Percentiles rank a stretch among this genome's conserved stretches.
Evolutionary conservation across 257 asterid genomes (phyloP).

Genomic region (Osmanthus fragrans): DNA sequence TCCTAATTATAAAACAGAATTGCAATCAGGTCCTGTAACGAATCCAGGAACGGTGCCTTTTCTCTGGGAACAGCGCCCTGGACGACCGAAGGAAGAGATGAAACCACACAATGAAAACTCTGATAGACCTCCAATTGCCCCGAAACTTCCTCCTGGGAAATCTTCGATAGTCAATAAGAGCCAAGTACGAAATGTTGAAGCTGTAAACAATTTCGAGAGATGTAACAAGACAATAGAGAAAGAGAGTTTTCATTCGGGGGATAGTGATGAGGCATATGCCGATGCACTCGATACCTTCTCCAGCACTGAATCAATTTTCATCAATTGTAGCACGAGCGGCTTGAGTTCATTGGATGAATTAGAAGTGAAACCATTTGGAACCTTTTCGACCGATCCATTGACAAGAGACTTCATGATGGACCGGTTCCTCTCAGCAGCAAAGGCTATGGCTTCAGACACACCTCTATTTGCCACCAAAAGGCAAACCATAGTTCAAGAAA

Average conservation of each 20-base stretch:
- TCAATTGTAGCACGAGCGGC: slow-evolving; percentile 75
- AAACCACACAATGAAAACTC: slow-evolving; percentile 14
- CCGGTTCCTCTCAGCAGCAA: slow-evolving; percentile 92
- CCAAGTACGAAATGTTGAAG: slow-evolving; percentile 21
- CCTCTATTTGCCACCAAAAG: slow-evolving; percentile 61
- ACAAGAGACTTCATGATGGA: slow-evolving; percentile 43
- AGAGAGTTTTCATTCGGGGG: slow-evolving; percentile 41
- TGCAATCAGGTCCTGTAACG: slow-evolving; percentile 74
- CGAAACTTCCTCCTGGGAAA: slow-evolving; percentile 75
- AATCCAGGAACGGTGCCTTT: slow-evolving; percentile 73
- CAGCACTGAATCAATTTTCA: slow-evolving; percentile 59
- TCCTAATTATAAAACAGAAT: slow-evolving; percentile 57
- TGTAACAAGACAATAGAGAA: slow-evolving; percentile 26
- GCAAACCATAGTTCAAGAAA: slow-evolving; percentile 34
- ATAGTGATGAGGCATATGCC: slow-evolving; percentile 53
- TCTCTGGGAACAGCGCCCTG: slow-evolving; percentile 75
- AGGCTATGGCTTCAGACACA: slow-evolving; percentile 69
- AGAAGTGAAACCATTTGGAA: slow-evolving; percentile 34
- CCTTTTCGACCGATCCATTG: slow-evolving; percentile 37
- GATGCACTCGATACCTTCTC: slow-evolving; percentile 78
- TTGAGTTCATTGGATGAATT: slow-evolving; percentile 54
- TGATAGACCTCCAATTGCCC: slow-evolving; percentile 42
- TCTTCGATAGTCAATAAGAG: slow-evolving; percentile 17
- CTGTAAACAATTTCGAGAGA: slow-evolving; percentile 20
- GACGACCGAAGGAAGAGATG: slow-evolving; percentile 56